phyloP scores from a whole-genome alignment of 306 rosid species.

The Corylus americana region DNA sequence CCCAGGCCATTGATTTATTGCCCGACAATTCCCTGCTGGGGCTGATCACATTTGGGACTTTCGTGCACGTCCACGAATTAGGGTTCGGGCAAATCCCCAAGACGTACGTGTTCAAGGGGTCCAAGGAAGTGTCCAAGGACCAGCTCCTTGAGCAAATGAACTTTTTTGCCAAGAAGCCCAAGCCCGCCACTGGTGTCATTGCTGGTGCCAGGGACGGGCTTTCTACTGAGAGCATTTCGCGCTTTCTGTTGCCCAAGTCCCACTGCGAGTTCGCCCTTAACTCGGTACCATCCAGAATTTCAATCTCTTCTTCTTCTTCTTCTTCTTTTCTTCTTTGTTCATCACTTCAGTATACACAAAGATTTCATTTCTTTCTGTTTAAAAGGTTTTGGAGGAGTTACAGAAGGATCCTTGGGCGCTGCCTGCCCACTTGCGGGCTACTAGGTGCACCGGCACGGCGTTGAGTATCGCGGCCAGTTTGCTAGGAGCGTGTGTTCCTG shows the following conservation, averaged over 20 bases:
- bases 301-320: not conserved
- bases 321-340: not conserved
- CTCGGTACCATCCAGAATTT: slow-evolving; percentile 49
- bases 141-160: slow-evolving; percentile 88
- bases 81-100: slow-evolving; percentile 75
- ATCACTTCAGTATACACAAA: no score
- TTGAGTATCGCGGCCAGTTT: slow-evolving; percentile 81
- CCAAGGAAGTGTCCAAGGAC: slow-evolving; percentile 75
- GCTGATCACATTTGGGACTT: slow-evolving; percentile 73
- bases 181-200: slow-evolving; percentile 71
- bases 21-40: slow-evolving; percentile 93
- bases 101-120: slow-evolving; percentile 77
- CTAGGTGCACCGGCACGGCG: slow-evolving; percentile 90
- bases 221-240: slow-evolving; percentile 66
- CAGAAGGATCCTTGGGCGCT: slow-evolving; percentile 96
- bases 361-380: not conserved
- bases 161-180: slow-evolving; percentile 74
- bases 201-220: slow-evolving; percentile 93
- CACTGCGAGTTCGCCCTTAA: slow-evolving; percentile 84
- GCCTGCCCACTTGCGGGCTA: slow-evolving; percentile 75
- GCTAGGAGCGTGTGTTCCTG: slow-evolving; percentile 96
- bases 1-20: slow-evolving; percentile 74
- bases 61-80: slow-evolving; percentile 84
- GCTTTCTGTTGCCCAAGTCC: slow-evolving; percentile 76
- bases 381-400: slow-evolving; percentile 85